Evolutionary conservation across 805 yeast species (phyloP), one percentile per base, ranked within the genome.

Genomic region (Saturnispora quitensis): DNA sequence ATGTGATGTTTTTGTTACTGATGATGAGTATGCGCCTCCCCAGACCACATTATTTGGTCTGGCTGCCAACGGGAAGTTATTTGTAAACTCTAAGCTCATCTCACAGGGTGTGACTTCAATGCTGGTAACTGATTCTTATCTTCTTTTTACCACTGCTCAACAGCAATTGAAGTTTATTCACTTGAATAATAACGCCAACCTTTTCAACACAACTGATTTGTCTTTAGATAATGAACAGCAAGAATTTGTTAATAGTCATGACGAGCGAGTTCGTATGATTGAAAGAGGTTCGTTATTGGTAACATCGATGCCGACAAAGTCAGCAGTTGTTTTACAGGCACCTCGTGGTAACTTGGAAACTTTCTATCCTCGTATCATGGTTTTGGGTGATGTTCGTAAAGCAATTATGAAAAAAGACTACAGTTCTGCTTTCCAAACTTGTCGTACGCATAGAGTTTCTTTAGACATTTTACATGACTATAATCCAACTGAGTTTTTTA

Each of bases 291-390:
- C 97, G 0, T 60, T 86, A n/a, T 68, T 93, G 46, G 88, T 91
- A 0, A 73, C 89, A 40, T 80, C 80, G 2, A 84, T 89, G 61
- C 97, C 97, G 1, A 80, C 91, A 0, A 84, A 80, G 51, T 82
- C 89, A 52, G 77, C 90, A 0, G 89, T 95, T 18, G 81, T 88
- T 4, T 72, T 93, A 50, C 97, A 93, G 66, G 97, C 97, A 4
- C 95, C 95, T 53, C 78, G 99, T 65, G 99, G 99, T 55, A 93
- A 93, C 62, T 71, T 93, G 58, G 99, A 93, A 67, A 89, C 98
- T 0, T 86, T 93, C 18, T 83, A 81, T 61, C 99, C 99, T 13
- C 77, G 99, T 65, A 86, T 93, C 45, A 82, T 93, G 85, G 95
- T 91, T 3, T 70, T 93, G 40, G 77, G 86, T 12, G 93, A 84